phyloP scores from a whole-genome alignment of 257 asterid species.

The Solanum lycopersicoides region DNA sequence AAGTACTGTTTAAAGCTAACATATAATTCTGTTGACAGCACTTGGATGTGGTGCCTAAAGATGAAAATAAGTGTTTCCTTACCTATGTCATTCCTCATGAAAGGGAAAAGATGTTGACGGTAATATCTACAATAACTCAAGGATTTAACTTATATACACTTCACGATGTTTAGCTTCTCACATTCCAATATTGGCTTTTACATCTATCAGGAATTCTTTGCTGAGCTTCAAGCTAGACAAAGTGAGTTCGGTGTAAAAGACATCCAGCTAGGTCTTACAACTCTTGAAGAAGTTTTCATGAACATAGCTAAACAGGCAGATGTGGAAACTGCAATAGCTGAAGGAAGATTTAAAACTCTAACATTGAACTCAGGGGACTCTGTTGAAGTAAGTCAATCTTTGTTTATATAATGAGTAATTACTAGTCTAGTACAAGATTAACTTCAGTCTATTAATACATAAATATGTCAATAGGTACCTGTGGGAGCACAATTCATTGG shows the following conservation, averaged over 20 bases:
- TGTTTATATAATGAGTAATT: neutral
- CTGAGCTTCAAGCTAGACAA: slow-evolving; percentile 64
- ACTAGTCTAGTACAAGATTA: neutral
- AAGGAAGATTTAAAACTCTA: slow-evolving; percentile 52
- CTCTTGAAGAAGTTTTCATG: slow-evolving; percentile 81
- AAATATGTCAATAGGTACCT: slow-evolving; percentile 39
- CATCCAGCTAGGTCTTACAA: slow-evolving; percentile 79
- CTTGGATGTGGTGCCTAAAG: slow-evolving; percentile 63
- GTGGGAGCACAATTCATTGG: slow-evolving; percentile 67
- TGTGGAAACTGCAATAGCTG: slow-evolving; percentile 58
- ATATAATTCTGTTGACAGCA: slow-evolving; percentile 26
- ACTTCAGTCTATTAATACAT: neutral
- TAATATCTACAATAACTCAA: slow-evolving; percentile 10
- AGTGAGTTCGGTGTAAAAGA: slow-evolving; percentile 55
- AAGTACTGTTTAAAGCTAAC: neutral
- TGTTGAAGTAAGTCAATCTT: slow-evolving; percentile 28
- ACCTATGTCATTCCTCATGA: slow-evolving; percentile 85
- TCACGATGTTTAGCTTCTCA: neutral
- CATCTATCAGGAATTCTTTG: slow-evolving; percentile 45
- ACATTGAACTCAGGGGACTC: slow-evolving; percentile 46
- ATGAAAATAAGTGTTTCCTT: slow-evolving; percentile 65
- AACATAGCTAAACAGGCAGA: slow-evolving; percentile 73
- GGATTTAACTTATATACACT: neutral
- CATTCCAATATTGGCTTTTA: neutral
- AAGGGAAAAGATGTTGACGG: slow-evolving; percentile 74